A percentile compares a stretch with the other conserved stretches of the same genome.
phyloP scores from a whole-genome alignment of 2,329 filamentous ascomycete species.

The Colletotrichum cereale region DNA sequence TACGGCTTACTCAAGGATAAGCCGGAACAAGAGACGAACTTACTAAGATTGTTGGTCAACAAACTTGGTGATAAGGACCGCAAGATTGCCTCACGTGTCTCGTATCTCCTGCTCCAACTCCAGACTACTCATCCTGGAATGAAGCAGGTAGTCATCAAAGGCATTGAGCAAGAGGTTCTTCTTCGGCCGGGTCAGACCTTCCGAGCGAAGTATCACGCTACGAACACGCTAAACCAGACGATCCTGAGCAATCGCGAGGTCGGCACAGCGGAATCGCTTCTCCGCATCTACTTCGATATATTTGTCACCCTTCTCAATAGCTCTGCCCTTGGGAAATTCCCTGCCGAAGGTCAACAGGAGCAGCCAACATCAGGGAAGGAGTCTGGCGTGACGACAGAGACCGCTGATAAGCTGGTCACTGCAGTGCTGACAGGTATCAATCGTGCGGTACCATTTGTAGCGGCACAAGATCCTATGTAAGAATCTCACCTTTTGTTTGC shows the following conservation, averaged over 20 bases:
- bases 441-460: slow-evolving; percentile 92
- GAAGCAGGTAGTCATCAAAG: slow-evolving; percentile 88
- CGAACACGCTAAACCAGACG: slow-evolving; percentile 97
- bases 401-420: slow-evolving; percentile 91
- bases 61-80: slow-evolving; percentile 96
- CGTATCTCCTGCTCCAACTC: slow-evolving; percentile 92
- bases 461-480: slow-evolving; percentile 80
- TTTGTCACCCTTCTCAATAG: slow-evolving; percentile 85
- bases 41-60: slow-evolving; percentile 91
- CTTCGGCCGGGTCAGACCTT: slow-evolving; percentile 88
- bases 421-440: slow-evolving; percentile 95
- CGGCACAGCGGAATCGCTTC: slow-evolving; percentile 80
- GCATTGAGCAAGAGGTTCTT: slow-evolving; percentile 88
- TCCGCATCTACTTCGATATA: slow-evolving; percentile 92
- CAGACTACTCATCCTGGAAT: slow-evolving; percentile 91
- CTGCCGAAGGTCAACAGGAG: slow-evolving; percentile 17
- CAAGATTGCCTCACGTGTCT: slow-evolving; percentile 94
- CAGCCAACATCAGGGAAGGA: slow-evolving; percentile 34
- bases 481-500: slow-evolving; percentile 47
- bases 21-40: slow-evolving; percentile 95
- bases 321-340: slow-evolving; percentile 28
- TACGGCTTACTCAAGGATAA: slow-evolving; percentile 94
- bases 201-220: slow-evolving; percentile 93
- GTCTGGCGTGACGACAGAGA: slow-evolving; percentile 64
- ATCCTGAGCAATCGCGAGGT: slow-evolving; percentile 89